Evolutionary conservation across 495 filamentous ascomycete species (phyloP), one percentile per base, ranked within the genome.

Genomic region (Tuber aestivum): DNA sequence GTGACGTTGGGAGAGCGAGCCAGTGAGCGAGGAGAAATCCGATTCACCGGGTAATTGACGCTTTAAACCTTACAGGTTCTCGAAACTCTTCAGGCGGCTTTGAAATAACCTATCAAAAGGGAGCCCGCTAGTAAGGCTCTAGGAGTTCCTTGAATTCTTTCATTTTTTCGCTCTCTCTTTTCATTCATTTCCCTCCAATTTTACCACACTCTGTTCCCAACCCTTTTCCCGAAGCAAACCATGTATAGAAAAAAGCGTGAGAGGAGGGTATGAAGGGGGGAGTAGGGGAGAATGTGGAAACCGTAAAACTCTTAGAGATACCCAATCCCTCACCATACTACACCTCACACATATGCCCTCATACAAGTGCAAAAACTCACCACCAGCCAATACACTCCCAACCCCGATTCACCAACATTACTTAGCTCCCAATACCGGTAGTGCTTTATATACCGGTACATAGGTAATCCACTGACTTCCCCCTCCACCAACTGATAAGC

Each of bases 61-160:
- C 41, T 56, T 38, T 14, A 77, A 83, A 73, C 32, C n/a, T 50
- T 77, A 83, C 75, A 92, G 90, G 90, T 92, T 82, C 84, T 92
- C 76, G 91, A 93, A 88, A 90, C 87, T 84, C 88, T 94, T 83
- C 92, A 94, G 86, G 87, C 89, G 79, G 87, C 87, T 79, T 86
- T 94, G 81, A 94, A 93, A 75, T 80, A 80, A 42, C 56, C 14
- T 65, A 7, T 35, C 56, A 35, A 35, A 18, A 6, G 27, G 8
- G 56, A 65, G 27, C 16, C 32, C 14, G 12, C 32, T 61, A 6
- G 56, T 35, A 35, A 65, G 56, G 56, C 56, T 65, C 56, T 35
- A 3, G 56, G 27, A 65, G 12, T 32, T 65, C 56, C 56, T 65
- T 18, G 14, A 18, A n/a, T 65, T 65, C 56, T 65, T 56, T 65